These are phyloP conservation scores for Aspergillus heteromorphus DNA, from an alignment of 495 filamentous ascomycete species.

Conservation along the genomic window DNA sequence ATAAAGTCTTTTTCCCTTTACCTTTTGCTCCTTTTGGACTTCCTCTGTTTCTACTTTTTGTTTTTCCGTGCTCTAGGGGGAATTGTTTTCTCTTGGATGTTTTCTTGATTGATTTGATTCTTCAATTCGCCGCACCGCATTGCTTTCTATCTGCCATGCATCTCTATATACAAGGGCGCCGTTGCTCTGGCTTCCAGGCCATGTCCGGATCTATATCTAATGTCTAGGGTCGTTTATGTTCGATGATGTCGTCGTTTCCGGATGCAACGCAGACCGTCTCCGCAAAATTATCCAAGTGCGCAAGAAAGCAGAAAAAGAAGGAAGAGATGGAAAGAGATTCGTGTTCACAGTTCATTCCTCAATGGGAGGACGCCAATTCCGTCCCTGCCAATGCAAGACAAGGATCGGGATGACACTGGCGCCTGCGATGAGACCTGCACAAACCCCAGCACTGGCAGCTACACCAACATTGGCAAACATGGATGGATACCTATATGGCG, in stretches of 20 bases:
- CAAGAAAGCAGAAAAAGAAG: background rate
- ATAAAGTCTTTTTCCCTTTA: background rate
- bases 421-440: slow-evolving; percentile 35
- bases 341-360: background rate
- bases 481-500: slow-evolving; percentile 35
- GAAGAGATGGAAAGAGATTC: background rate
- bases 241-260: background rate
- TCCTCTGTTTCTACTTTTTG: background rate
- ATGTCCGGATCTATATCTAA: background rate
- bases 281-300: background rate
- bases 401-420: slow-evolving; percentile 45
- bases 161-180: background rate
- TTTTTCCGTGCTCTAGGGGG: background rate
- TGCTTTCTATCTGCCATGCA: background rate
- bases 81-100: background rate
- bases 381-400: slow-evolving; percentile 24
- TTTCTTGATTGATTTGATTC: background rate
- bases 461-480: slow-evolving; percentile 45
- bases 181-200: background rate
- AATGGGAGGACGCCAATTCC: background rate
- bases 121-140: background rate
- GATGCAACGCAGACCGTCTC: background rate
- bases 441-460: slow-evolving; percentile 36
- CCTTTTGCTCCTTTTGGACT: background rate
- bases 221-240: background rate